A percentile compares a stretch with the other conserved stretches of the same genome.
These are phyloP conservation scores for Heritiera fomes DNA, from an alignment of 345 rosid species.

Conservation along the genomic window DNA sequence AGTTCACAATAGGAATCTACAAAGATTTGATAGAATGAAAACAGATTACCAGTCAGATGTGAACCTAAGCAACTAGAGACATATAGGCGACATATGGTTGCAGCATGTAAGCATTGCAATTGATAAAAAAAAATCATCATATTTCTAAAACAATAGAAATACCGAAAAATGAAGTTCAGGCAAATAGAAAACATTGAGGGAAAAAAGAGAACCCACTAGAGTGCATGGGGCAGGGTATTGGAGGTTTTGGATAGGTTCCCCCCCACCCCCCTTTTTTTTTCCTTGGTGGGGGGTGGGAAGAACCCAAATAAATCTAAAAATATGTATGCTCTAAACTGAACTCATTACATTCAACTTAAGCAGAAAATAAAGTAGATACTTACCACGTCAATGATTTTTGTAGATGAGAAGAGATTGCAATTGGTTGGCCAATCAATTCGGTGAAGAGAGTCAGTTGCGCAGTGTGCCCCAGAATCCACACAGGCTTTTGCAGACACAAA, in stretches of 20 bases:
- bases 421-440: conserved; percentile 73
- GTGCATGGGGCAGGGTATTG: neutral
- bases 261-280: neutral
- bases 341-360: conserved; percentile 2
- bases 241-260: neutral
- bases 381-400: conserved; percentile 71
- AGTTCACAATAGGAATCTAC: conserved; percentile 72
- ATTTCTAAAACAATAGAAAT: neutral
- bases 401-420: conserved; percentile 40
- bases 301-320: conserved; percentile 6
- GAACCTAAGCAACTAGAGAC: neutral
- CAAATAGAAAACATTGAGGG: neutral
- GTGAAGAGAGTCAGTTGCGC: conserved; percentile 74
- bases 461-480: conserved; percentile 79
- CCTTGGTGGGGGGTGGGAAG: neutral
- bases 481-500: conserved; percentile 71
- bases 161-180: conserved; percentile 3
- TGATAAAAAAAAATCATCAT: neutral
- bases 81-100: neutral
- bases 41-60: neutral
- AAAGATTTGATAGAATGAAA: conserved; percentile 20
- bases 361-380: conserved; percentile 26
- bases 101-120: neutral
- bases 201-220: neutral
- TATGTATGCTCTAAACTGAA: conserved; percentile 2